These are phyloP conservation scores for Cicer judaicum DNA, from an alignment of 306 rosid genomes.

Conservation along the genomic window DNA sequence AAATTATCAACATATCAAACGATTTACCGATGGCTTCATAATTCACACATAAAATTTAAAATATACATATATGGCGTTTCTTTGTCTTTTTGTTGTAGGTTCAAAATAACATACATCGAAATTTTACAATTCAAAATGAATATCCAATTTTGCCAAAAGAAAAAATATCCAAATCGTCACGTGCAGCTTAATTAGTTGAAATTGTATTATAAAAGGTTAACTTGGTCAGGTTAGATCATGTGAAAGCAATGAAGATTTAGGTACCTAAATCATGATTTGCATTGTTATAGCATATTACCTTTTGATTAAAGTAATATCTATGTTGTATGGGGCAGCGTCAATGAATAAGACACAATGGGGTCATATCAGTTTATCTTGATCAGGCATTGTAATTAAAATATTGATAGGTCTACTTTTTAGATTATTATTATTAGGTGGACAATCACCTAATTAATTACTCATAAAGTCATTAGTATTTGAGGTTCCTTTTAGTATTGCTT, in stretches of 20 bases:
- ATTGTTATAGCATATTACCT: neutral
- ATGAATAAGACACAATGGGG: conserved; percentile 51
- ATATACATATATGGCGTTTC: neutral
- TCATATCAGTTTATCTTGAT: conserved; percentile 54
- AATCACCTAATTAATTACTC: conserved; percentile 41
- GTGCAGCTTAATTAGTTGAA: conserved; percentile 35
- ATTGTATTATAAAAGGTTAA: conserved; percentile 30
- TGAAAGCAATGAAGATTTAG: conserved; percentile 41
- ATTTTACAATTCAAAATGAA: too few relatives aligned
- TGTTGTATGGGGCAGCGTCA: conserved; percentile 40
- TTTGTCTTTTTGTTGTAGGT: neutral
- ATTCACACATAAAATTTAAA: neutral
- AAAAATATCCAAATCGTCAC: neutral
- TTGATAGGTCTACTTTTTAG: conserved; percentile 31
- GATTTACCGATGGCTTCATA: too few relatives aligned
- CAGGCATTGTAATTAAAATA: conserved; percentile 39
- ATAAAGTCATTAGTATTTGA: too few relatives aligned
- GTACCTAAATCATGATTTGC: conserved; percentile 35
- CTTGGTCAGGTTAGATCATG: conserved; percentile 16
- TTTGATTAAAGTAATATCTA: conserved; percentile 25
- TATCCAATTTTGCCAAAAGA: too few relatives aligned
- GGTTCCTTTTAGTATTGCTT: conserved; percentile 1
- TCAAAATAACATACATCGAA: neutral
- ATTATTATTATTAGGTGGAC: conserved; percentile 41
- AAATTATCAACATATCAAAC: neutral